A percentile compares a stretch with the other conserved stretches of the same genome.
Conservation (phyloP, 2,329 filamentous ascomycete genomes). For the Orbilia ellipsospora region DNA sequence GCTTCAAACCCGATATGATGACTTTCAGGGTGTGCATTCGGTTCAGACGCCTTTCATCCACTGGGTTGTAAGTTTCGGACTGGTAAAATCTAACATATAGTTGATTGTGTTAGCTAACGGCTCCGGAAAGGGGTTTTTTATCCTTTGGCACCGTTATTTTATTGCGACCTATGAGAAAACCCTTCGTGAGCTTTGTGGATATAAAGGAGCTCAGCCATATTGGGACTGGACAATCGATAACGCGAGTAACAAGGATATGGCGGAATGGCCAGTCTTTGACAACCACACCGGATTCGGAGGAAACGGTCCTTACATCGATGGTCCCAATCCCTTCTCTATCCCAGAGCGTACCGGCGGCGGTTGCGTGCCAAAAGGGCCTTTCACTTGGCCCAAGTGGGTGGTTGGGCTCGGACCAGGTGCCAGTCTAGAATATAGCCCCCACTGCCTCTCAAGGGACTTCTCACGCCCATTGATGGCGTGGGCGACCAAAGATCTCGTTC, state of each 20-base stretch:
- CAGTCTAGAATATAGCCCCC: constrained; percentile 45
- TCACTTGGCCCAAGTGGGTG: constrained; percentile 57
- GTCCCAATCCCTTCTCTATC: constrained; percentile 59
- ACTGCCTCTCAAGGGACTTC: constrained; percentile 61
- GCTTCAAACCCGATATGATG: constrained; percentile 62
- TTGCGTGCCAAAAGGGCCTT: constrained; percentile 61
- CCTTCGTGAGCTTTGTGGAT: constrained; percentile 64
- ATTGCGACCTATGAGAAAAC: constrained; percentile 64
- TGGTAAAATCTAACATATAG: background rate
- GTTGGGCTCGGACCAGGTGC: constrained; percentile 56
- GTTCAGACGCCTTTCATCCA: constrained; percentile 62
- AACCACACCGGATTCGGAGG: constrained; percentile 61
- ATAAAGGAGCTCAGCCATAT: constrained; percentile 64
- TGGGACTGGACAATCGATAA: constrained; percentile 62
- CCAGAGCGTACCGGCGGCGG: constrained; percentile 60
- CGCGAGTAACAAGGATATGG: constrained; percentile 55
- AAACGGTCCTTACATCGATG: constrained; percentile 60
- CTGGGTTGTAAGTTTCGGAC: constrained; percentile 57
- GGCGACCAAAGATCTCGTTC: constrained; percentile 58
- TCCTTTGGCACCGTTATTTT: constrained; percentile 65
- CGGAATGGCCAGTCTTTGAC: constrained; percentile 55
- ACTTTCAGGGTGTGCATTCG: constrained; percentile 63
- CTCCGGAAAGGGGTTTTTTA: constrained; percentile 60
- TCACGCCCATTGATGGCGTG: constrained; percentile 47
- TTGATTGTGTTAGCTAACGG: background rate